Base-by-base conservation (phyloP, 352 stramenopile genomes). In the Phytophthora nicotianae region DNA sequence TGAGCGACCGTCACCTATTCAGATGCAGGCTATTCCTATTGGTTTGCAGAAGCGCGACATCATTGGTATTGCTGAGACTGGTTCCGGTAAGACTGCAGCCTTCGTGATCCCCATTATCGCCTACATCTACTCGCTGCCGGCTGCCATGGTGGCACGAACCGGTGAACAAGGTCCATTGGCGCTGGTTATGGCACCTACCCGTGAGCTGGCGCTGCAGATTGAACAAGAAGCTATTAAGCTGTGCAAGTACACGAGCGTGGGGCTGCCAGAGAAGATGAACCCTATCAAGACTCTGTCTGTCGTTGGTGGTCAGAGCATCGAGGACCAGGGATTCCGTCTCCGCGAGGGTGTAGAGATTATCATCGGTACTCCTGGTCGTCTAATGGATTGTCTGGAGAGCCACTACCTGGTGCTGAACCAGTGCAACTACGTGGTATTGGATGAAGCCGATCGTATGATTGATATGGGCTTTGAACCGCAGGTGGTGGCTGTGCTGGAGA, bases 381-480 rank as follows among this genome's bases (percentile, higher is more conserved):
- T 99, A 3, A 97, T 98, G 72, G 97, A 99, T 65, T 99, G 91
- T 75, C 70, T 99, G 23, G 95, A 99, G 67, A 98, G 93, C 72
- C 90, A 97, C 45, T 99, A 99, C 70, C 65, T 99, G 38, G 97
- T 99, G 47, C 75, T 99, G 16, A 99, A 99, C 75, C 97, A 99
- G 80, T 99, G 97, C 67, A 98, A 98, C 63, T 99, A 99, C 68
- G 91, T 99, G 43, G 97, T 99, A 7, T 60, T 99, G 45, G 98
- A 99, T 80, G 98, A 99, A 77, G 97, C 97, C 4, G 98, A 99
- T 88, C 82, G 95, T 14, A 98, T 98, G 95, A 97, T 99, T 67
- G 92, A 98, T 58, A 95, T 95, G 86, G 98, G 97, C 51, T 99
- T 99, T 65, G 96, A 98, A 49, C 92, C 97, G 0, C 94, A 99